phyloP scores from a whole-genome alignment of 208 protist genomes.

The Wallacemonas collosoma region DNA sequence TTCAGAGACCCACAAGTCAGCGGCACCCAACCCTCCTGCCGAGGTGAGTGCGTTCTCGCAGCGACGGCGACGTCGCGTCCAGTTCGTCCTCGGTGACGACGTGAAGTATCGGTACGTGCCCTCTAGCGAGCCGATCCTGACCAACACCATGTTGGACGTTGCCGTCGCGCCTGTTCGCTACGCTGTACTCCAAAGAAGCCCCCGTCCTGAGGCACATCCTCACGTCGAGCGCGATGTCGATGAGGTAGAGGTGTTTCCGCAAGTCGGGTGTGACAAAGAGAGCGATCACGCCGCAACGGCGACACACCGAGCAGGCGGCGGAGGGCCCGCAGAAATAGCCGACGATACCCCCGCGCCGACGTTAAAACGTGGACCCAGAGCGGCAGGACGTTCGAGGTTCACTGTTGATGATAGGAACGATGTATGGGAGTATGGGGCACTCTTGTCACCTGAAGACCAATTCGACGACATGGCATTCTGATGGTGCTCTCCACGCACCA shows the following conservation, averaged over 20 bases:
- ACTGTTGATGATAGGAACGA: neutral
- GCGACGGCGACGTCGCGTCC: neutral
- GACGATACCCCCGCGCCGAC: neutral
- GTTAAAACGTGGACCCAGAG: neutral
- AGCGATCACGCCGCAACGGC: neutral
- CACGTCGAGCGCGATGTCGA: neutral
- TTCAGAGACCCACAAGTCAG: neutral
- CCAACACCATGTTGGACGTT: neutral
- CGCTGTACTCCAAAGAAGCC: neutral
- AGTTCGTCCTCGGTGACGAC: conserved; percentile 1
- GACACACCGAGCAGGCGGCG: neutral
- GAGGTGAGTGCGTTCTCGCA: neutral
- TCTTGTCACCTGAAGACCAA: neutral
- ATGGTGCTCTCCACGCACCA: neutral
- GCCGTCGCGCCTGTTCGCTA: neutral
- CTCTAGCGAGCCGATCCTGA: neutral
- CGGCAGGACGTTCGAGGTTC: neutral
- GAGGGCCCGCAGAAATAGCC: neutral
- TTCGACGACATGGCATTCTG: neutral
- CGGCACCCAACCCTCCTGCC: neutral
- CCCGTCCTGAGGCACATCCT: neutral
- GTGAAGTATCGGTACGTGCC: neutral
- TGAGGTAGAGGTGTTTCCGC: neutral
- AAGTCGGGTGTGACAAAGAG: neutral
- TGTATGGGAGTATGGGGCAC: neutral